These are phyloP conservation scores for Hymenoscyphus infarciens DNA, from an alignment of 2,329 filamentous ascomycete genomes.

Conservation along the genomic window DNA sequence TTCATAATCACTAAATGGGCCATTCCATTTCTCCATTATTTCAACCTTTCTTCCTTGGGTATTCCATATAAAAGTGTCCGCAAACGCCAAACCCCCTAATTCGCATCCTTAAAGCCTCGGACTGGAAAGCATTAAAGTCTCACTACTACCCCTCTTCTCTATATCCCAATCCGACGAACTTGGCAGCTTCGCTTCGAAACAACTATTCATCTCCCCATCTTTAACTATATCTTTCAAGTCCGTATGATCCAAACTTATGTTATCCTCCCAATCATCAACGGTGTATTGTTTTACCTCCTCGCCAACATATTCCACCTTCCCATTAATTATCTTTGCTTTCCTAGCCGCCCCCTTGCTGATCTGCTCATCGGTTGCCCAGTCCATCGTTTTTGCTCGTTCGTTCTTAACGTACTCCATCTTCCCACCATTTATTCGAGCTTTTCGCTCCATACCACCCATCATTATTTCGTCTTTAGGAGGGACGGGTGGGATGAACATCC, in stretches of 20 bases:
- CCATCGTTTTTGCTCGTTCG: neutral
- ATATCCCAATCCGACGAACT: neutral
- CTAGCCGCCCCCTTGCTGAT: neutral
- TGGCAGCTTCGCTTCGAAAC: neutral
- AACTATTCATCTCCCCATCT: neutral
- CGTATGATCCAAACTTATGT: neutral
- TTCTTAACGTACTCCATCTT: neutral
- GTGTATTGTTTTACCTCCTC: neutral
- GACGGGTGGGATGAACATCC: constrained; percentile 8
- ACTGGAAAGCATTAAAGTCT: neutral
- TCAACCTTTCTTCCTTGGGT: too few species aligned
- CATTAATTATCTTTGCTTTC: neutral
- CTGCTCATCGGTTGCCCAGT: neutral
- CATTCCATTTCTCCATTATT: too few species aligned
- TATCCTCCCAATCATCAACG: neutral
- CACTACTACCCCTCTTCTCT: neutral
- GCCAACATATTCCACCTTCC: neutral
- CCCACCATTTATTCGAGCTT: constrained; percentile 5
- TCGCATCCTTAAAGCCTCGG: neutral
- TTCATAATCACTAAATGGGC: too few species aligned
- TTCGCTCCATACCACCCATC: neutral
- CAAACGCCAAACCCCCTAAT: neutral
- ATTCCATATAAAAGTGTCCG: too few species aligned
- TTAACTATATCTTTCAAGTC: neutral
- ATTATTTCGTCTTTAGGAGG: neutral